Evolutionary conservation across 2,329 filamentous ascomycete species (phyloP).

Genomic region (Aspergillus pseudoviridinutans): DNA sequence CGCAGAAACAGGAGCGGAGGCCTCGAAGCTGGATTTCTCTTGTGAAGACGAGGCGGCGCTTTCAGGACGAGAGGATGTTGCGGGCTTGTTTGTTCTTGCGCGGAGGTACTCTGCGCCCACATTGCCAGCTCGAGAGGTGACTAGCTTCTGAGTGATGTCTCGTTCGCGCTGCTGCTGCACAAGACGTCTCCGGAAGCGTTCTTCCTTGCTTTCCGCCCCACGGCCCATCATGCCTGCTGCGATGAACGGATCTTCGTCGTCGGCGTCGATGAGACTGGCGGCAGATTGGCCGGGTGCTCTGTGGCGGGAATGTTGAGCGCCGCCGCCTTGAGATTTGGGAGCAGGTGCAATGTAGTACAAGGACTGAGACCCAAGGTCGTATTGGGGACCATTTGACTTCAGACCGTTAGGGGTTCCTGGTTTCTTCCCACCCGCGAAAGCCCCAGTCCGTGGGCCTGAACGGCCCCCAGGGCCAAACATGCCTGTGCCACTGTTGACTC

Average conservation of each 20-base stretch:
- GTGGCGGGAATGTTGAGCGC: slow-evolving; percentile 19
- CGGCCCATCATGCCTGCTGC: slow-evolving; percentile 37
- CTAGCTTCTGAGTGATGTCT: slow-evolving; percentile 42
- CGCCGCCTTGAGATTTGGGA: slow-evolving; percentile 17
- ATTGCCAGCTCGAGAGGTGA: slow-evolving; percentile 28
- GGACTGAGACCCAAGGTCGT: slow-evolving; percentile 40
- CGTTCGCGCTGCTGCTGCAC: slow-evolving; percentile 42
- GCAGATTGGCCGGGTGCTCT: slow-evolving; percentile 29
- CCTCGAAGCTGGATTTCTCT: slow-evolving; percentile 4
- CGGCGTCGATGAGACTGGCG: slow-evolving; percentile 40
- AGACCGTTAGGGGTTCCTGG: slow-evolving; percentile 22
- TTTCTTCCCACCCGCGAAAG: slow-evolving; percentile 25
- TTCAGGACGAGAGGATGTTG: slow-evolving; percentile 10
- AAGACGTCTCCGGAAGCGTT: slow-evolving; percentile 40
- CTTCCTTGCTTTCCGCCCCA: slow-evolving; percentile 39
- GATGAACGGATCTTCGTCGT: slow-evolving; percentile 41
- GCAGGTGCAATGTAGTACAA: slow-evolving; percentile 43
- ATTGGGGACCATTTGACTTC: slow-evolving; percentile 35
- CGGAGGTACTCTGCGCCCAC: slow-evolving; percentile 46
- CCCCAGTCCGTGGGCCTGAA: slow-evolving; percentile 42
- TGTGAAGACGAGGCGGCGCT: slow-evolving; percentile 4
- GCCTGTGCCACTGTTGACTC: slow-evolving; percentile 68
- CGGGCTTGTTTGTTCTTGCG: slow-evolving; percentile 23
- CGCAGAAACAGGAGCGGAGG: slow-evolving; percentile 12
- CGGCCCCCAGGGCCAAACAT: slow-evolving; percentile 41